Base-by-base conservation (phyloP, 2,329 filamentous ascomycete genomes). In the Aspergillus eucalypticola region DNA sequence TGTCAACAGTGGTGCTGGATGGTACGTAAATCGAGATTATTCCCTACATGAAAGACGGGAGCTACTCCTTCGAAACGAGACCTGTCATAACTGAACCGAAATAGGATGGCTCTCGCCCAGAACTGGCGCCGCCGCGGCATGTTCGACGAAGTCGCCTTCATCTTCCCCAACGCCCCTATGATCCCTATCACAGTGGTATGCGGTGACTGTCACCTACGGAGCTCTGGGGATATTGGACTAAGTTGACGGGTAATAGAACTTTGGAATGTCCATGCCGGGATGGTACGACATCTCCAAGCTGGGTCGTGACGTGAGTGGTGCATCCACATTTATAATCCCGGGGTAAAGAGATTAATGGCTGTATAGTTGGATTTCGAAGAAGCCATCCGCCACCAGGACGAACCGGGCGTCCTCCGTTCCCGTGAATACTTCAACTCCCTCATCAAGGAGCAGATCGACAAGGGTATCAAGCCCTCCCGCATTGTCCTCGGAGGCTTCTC, bases 91-190 rank as follows among this genome's bases (percentile, higher is more conserved):
- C 19, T 19, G 29, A 15, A 21, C 6, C 35, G 7, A 38, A 23
- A 63, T 38, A 83, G 87, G 86, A 84, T 90, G 48, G 87, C 86
- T 59, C 85, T 95, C 19, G 92, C 95, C 32, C 89, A 96, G 81
- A 92, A 94, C 77, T 97, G 90, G 89, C 88, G 92, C 58, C 84
- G 88, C 35, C 85, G 90, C 54, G 85, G 87, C 75, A 88, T 89
- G 71, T 91, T 98, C 65, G 86, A 92, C 60, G 90, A 97, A 78
- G 91, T 96, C 74, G 90, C 94, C 73, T 98, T 98, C 76, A 86
- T 99, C 72, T 89, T 99, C 76, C 95, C 95, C 15, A 91, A 96
- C 79, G 95, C 95, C 27, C 92, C 94, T 5, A 79, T 78, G 39
- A 95, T 96, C 56, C 92, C 92, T 32, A 91, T 97, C 73, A 93